These are phyloP conservation scores for Nemania sp. DNA, from an alignment of 2,329 filamentous ascomycete species.

Conservation along the genomic window DNA sequence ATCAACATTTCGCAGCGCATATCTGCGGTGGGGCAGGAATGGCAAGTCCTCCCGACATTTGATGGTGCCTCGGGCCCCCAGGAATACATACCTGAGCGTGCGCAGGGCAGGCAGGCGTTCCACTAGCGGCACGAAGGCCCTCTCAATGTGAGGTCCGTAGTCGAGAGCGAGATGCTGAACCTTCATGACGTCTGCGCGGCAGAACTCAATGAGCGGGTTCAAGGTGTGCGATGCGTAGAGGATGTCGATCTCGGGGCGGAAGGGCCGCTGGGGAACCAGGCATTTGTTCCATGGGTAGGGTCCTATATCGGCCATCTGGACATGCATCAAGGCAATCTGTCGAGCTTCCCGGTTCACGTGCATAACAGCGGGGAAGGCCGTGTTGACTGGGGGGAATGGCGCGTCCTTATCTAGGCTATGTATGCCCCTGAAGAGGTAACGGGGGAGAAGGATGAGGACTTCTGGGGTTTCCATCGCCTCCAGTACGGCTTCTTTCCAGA, in stretches of 20 bases:
- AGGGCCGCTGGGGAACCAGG: slow-evolving; percentile 16
- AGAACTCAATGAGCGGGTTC: background rate
- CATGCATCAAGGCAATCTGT: background rate
- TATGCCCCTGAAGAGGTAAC: background rate
- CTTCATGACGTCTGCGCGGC: background rate
- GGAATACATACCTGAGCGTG: background rate
- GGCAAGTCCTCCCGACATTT: background rate
- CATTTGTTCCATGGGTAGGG: slow-evolving; percentile 7
- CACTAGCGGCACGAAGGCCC: too few relatives aligned
- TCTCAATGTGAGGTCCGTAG: background rate
- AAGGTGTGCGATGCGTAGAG: slow-evolving; percentile 15
- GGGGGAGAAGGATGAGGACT: slow-evolving; percentile 18
- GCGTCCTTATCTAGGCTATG: background rate
- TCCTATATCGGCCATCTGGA: background rate
- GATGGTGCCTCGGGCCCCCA: background rate
- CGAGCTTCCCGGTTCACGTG: slow-evolving; percentile 25
- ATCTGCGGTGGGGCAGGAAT: slow-evolving; percentile 7
- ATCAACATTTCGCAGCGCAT: background rate
- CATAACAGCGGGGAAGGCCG: slow-evolving; percentile 18
- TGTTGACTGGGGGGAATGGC: slow-evolving; percentile 16
- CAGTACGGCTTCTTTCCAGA: slow-evolving; percentile 25
- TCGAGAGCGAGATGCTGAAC: slow-evolving; percentile 13
- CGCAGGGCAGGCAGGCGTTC: slow-evolving; percentile 1
- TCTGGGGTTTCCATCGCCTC: slow-evolving; percentile 15
- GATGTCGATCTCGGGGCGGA: slow-evolving; percentile 27